These are phyloP conservation scores for Globisporangium solare DNA, from an alignment of 352 stramenopile genomes.

Conservation along the genomic window DNA sequence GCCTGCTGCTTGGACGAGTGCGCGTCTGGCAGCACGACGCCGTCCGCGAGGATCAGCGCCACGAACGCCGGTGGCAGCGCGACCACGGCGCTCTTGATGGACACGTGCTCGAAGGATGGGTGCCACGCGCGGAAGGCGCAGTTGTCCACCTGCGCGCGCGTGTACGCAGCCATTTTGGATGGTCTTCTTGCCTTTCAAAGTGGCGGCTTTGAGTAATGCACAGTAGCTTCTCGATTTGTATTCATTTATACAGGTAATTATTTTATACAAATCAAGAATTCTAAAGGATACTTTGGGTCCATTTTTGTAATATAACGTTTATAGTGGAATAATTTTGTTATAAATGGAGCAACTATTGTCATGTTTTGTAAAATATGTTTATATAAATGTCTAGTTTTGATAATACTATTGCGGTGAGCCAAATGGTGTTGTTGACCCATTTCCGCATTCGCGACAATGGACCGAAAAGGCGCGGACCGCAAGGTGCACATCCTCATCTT, in stretches of 20 bases:
- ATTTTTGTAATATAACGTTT: no score
- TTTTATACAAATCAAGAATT: no score
- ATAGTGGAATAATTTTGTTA: no score
- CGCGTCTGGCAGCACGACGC: constrained; percentile 45
- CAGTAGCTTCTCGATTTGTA: no score
- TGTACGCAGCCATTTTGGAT: constrained; percentile 30
- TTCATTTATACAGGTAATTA: no score
- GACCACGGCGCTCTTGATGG: constrained; percentile 61
- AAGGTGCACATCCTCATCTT: background rate
- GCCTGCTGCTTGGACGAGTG: constrained; percentile 3
- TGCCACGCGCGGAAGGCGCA: constrained; percentile 80
- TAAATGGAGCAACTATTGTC: no score
- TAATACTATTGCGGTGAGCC: no score
- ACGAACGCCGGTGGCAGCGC: constrained; percentile 51
- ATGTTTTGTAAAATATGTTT: no score
- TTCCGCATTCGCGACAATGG: background rate
- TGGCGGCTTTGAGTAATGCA: background rate
- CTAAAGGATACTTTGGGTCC: no score
- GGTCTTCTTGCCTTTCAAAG: background rate
- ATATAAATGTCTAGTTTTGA: no score
- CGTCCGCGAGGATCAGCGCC: constrained; percentile 58
- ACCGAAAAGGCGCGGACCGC: background rate
- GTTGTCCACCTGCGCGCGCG: constrained; percentile 69
- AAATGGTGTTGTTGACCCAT: background rate
- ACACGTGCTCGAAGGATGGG: constrained; percentile 42